Evolutionary conservation across 306 rosid species (phyloP), one percentile per base, ranked within the genome.

Genomic region (Sphenostylis stenocarpa): DNA sequence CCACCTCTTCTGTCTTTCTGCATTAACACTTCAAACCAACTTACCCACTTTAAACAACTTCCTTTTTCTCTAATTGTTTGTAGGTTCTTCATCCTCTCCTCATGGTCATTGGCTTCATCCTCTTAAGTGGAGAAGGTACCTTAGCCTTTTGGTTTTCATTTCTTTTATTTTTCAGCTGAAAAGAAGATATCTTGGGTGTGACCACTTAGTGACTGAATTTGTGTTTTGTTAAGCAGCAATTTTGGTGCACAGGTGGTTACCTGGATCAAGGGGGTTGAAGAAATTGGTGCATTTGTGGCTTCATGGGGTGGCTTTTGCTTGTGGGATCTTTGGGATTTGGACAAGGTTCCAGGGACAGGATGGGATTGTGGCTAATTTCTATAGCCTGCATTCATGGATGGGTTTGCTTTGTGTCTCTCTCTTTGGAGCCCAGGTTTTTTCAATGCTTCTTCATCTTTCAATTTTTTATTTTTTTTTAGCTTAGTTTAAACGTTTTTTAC

Each of bases 371-470:
- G 96, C 90, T 28, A 92, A 95, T 81, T 95, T 95, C 86, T 91
- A 80, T 31, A 95, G 97, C 79, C 62, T 95, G 0, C 98, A 92
- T 86, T 95, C 98, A 65, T 95, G 98, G 98, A 89, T 95, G 97
- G 98, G 98, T 78, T 80, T 92, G 84, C 38, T 85, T 19, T 90
- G 91, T 65, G 65, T 95, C 61, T 78, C 82, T 77, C 79, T 92
- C 72, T 92, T 92, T 79, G 97, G 87, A 41, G 84, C 87, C 81
- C 98, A 95, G 97, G 98, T 92, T 80, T 56, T 38, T 36, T 9
- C 8, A 36, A 7, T 61, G 0, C 73, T 34, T 67, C 55, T 48
- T 55, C 68, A n/a, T 72, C 16, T 2, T 21, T 0, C 11, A 56
- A 63, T n/a, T n/a, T n/a, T n/a, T n/a, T n/a, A n/a, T n/a, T n/a